Evolutionary conservation across 257 asterid genomes (phyloP).

Genomic region (Rauvolfia tetraphylla): DNA sequence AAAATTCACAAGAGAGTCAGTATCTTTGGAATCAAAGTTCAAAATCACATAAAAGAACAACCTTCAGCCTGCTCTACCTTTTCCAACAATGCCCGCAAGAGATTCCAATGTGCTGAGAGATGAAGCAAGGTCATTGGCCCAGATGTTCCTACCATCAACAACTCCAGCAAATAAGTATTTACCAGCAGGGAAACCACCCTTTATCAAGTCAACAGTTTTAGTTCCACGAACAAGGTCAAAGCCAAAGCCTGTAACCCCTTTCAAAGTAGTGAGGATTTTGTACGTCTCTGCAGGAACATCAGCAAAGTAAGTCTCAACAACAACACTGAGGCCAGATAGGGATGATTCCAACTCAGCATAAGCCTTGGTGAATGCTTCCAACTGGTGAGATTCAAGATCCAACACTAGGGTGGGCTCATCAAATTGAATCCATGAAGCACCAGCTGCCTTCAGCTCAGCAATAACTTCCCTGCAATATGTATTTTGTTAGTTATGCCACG

Average conservation of each 20-base stretch:
- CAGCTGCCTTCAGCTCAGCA: slow-evolving; percentile 86
- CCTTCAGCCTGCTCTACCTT: slow-evolving; percentile 41
- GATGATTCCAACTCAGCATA: slow-evolving; percentile 71
- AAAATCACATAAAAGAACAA: neutral
- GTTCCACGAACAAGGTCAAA: slow-evolving; percentile 90
- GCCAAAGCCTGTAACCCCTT: slow-evolving; percentile 73
- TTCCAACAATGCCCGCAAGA: slow-evolving; percentile 84
- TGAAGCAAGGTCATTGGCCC: slow-evolving; percentile 89
- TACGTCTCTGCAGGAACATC: slow-evolving; percentile 76
- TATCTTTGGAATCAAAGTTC: neutral
- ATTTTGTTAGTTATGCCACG: slow-evolving; percentile 14
- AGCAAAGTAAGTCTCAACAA: slow-evolving; percentile 81
- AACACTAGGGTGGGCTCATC: slow-evolving; percentile 88
- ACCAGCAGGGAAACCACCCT: slow-evolving; percentile 79
- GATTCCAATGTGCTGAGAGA: slow-evolving; percentile 57
- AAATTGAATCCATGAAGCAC: slow-evolving; percentile 91
- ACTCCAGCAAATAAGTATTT: slow-evolving; percentile 93
- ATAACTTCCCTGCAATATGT: slow-evolving; percentile 72
- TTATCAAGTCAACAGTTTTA: slow-evolving; percentile 71
- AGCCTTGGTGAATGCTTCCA: slow-evolving; percentile 86
- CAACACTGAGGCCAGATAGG: slow-evolving; percentile 60
- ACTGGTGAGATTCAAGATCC: slow-evolving; percentile 82
- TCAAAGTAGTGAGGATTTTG: slow-evolving; percentile 68
- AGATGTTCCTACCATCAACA: slow-evolving; percentile 97
- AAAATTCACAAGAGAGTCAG: slow-evolving; percentile 9